Evolutionary conservation across 2,329 filamentous ascomycete genomes (phyloP).

Genomic region (Sporothrix dimorphospora): DNA sequence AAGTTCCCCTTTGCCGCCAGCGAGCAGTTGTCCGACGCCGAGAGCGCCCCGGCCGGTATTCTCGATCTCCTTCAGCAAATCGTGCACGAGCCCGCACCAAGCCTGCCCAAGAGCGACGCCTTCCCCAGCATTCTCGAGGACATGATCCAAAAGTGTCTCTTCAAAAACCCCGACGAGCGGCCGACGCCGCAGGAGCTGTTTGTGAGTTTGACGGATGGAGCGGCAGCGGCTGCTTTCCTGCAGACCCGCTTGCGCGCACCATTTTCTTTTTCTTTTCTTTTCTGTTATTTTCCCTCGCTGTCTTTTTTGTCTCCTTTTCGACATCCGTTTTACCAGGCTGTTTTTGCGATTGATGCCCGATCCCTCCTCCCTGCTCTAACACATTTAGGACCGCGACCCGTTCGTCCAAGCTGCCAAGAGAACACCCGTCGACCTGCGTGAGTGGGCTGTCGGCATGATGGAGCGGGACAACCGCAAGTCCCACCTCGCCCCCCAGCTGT

Average conservation of each 20-base stretch:
- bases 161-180: constrained; percentile 84
- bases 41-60: constrained; percentile 89
- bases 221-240: neutral
- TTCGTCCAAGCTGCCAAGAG: constrained; percentile 96
- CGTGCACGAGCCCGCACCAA: constrained; percentile 92
- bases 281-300: neutral
- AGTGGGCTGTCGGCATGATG: constrained; percentile 93
- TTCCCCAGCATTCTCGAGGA: constrained; percentile 95
- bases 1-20: constrained; percentile 90
- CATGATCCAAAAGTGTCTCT: constrained; percentile 94
- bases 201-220: constrained; percentile 56
- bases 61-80: constrained; percentile 96
- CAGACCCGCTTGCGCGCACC: neutral
- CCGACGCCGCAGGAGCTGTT: constrained; percentile 93
- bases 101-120: constrained; percentile 92
- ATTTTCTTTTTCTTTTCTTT: neutral
- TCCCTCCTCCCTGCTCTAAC: neutral
- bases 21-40: constrained; percentile 69
- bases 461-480: constrained; percentile 95
- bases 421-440: constrained; percentile 89
- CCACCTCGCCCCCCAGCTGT: constrained; percentile 79
- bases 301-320: neutral
- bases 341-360: neutral
- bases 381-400: constrained; percentile 76
- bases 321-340: neutral